phyloP scores from a whole-genome alignment of 805 yeast species.

The Kodamaea nitidulidarum region DNA sequence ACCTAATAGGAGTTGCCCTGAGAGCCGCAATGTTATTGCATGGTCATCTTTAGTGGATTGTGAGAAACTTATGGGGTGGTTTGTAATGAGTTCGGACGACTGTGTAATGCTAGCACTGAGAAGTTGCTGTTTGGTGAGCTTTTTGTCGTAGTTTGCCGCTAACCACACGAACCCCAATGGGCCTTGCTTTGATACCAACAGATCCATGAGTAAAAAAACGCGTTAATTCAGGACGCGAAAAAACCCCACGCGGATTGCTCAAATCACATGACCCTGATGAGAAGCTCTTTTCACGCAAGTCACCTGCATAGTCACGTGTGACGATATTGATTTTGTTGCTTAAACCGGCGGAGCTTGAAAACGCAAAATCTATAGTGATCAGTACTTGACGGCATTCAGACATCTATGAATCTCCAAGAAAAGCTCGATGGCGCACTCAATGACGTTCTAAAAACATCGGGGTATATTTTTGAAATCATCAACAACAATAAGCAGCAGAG shows the following conservation, averaged over 20 bases:
- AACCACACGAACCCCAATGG: constrained; percentile 90
- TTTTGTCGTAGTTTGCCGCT: constrained; percentile 83
- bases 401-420: constrained; percentile 36
- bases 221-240: constrained; percentile 3
- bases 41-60: constrained; percentile 19
- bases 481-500: constrained; percentile 39
- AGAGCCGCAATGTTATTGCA: constrained; percentile 71
- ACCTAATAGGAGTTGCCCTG: constrained; percentile 84
- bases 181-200: constrained; percentile 57
- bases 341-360: constrained; percentile 3
- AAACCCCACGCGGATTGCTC: background rate
- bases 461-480: constrained; percentile 41
- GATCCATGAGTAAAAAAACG: constrained; percentile 9
- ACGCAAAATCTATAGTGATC: constrained; percentile 1
- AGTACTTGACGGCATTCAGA: background rate
- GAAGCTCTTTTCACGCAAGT: background rate
- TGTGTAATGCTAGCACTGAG: constrained; percentile 66
- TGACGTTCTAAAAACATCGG: constrained; percentile 39
- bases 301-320: background rate
- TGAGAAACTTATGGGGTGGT: constrained; percentile 53
- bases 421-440: constrained; percentile 38
- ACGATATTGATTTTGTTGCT: background rate
- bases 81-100: constrained; percentile 42
- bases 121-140: constrained; percentile 66
- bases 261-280: background rate